Evolutionary conservation across 805 yeast species (phyloP).

Genomic region (Barnettozyma sp.): DNA sequence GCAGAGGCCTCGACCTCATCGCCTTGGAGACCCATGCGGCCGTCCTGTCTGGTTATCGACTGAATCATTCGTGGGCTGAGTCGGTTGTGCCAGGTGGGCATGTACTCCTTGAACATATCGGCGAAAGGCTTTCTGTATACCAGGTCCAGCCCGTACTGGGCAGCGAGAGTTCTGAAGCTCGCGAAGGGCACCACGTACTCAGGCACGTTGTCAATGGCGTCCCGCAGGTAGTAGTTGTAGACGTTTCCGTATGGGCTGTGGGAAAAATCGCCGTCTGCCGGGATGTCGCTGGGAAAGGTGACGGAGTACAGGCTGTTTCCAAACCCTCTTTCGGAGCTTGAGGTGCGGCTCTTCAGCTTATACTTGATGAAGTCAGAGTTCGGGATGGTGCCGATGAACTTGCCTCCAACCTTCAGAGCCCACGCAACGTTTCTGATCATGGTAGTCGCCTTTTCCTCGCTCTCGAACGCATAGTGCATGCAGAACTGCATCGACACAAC

Average conservation of each 20-base stretch:
- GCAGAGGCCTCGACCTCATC: constrained; percentile 82
- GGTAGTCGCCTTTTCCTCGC: constrained; percentile 70
- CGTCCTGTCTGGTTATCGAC: constrained; percentile 67
- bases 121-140: constrained; percentile 70
- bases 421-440: constrained; percentile 69
- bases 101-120: constrained; percentile 75
- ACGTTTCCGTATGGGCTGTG: constrained; percentile 70
- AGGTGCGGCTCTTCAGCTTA: constrained; percentile 45
- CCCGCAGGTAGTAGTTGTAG: constrained; percentile 75
- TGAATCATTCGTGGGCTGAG: constrained; percentile 57
- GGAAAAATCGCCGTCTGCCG: constrained; percentile 64
- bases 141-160: constrained; percentile 70
- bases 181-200: constrained; percentile 97
- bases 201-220: constrained; percentile 95
- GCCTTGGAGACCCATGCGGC: constrained; percentile 80
- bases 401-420: constrained; percentile 75
- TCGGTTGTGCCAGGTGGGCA: constrained; percentile 54
- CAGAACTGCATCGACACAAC: constrained; percentile 88
- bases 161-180: constrained; percentile 72
- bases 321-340: constrained; percentile 54
- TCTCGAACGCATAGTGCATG: constrained; percentile 89
- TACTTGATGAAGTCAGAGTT: constrained; percentile 76
- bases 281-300: constrained; percentile 70
- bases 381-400: constrained; percentile 91
- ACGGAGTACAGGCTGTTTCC: constrained; percentile 84